Evolutionary conservation across 2,329 filamentous ascomycete species (phyloP).

Genomic region (Aspergillus nomiae): DNA sequence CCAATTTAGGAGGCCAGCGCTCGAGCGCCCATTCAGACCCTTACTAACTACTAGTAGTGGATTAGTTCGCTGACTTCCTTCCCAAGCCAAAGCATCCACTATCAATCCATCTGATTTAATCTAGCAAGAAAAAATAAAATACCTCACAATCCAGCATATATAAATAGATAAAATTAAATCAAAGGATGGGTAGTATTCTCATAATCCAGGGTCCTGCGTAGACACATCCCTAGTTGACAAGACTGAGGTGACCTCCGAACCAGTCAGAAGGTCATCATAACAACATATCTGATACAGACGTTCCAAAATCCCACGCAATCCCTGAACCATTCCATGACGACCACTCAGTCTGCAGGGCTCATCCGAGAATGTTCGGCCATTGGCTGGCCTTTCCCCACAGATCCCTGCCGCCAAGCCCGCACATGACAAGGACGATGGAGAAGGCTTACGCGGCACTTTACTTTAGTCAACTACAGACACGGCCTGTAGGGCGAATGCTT

Average conservation of each 20-base stretch:
- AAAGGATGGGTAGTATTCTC: not conserved
- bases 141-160: not conserved
- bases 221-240: not conserved
- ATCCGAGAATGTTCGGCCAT: constrained; percentile 2
- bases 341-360: not conserved
- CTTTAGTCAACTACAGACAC: not conserved
- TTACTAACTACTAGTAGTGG: not conserved
- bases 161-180: no score
- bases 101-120: constrained; percentile 1
- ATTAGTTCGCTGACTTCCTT: not conserved
- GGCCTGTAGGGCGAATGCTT: constrained; percentile 19
- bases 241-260: not conserved
- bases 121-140: not conserved
- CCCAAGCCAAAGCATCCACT: not conserved
- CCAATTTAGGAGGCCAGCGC: not conserved
- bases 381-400: constrained; percentile 17
- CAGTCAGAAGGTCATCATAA: not conserved
- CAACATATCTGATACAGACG: constrained; percentile 4
- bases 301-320: constrained; percentile 1
- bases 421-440: constrained; percentile 27
- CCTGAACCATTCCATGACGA: constrained; percentile 5
- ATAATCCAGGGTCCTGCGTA: not conserved
- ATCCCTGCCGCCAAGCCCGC: constrained; percentile 19
- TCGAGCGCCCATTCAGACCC: constrained; percentile 1
- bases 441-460: constrained; percentile 27